Conservation (phyloP, 2,329 filamentous ascomycete species). For the Elsinoe ampelina region DNA sequence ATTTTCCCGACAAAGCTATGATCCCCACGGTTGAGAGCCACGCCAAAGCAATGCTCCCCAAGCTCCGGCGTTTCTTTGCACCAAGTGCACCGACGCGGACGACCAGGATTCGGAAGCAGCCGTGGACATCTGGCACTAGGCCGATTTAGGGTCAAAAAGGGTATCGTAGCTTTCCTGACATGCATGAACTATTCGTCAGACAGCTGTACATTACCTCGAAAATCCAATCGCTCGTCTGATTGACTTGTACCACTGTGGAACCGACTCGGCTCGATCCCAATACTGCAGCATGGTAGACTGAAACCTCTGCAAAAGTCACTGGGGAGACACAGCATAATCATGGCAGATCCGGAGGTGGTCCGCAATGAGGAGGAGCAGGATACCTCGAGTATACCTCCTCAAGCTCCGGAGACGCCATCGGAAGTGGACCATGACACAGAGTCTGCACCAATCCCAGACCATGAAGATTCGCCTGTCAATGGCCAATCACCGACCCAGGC, state of each 20-base stretch:
- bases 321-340: background rate
- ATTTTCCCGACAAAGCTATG: slow-evolving; percentile 13
- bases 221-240: background rate
- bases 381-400: background rate
- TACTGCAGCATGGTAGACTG: background rate
- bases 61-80: slow-evolving; percentile 4
- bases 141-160: background rate
- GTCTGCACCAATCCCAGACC: too few species aligned
- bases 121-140: background rate
- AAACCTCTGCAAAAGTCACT: background rate
- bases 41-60: background rate
- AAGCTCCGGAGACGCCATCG: background rate
- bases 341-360: slow-evolving; percentile 6
- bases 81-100: background rate
- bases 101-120: slow-evolving; percentile 5
- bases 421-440: background rate
- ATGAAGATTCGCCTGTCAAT: background rate
- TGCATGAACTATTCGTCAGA: slow-evolving; percentile 10
- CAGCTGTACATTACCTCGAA: background rate
- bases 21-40: slow-evolving; percentile 7
- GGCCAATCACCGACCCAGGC: background rate
- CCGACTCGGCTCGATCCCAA: background rate
- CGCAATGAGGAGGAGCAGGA: background rate
- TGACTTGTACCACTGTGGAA: background rate
- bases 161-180: slow-evolving; percentile 11